Percentiles rank a stretch among this genome's conserved stretches.
Evolutionary conservation across 2,329 filamentous ascomycete species (phyloP).

Genomic region (Penicillium concentricum): DNA sequence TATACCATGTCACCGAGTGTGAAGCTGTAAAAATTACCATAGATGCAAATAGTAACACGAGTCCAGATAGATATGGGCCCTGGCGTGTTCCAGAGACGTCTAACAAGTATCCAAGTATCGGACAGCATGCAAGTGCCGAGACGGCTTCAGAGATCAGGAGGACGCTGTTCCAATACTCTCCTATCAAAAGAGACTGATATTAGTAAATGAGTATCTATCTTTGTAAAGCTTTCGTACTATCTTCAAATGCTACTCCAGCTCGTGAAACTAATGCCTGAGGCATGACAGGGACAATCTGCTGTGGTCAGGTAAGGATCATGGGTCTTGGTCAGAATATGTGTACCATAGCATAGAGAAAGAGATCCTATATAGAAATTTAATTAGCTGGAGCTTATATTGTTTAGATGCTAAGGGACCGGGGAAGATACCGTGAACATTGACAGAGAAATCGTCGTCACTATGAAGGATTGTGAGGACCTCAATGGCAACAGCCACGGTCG

Average conservation of each 20-base stretch:
- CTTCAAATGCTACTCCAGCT: conserved; percentile 13
- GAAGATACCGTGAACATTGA: conserved; percentile 16
- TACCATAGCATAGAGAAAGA: conserved; percentile 22
- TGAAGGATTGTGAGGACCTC: conserved; percentile 59
- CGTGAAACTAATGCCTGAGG: conserved; percentile 15
- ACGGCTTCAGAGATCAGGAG: conserved; percentile 18
- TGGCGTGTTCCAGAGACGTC: conserved; percentile 42
- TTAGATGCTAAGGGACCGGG: neutral
- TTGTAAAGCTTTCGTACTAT: conserved; percentile 4
- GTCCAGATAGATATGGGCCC: conserved; percentile 56
- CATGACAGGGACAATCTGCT: conserved; percentile 20
- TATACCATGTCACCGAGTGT: conserved; percentile 47
- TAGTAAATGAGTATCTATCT: neutral
- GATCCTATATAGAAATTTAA: conserved; percentile 2
- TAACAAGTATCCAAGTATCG: conserved; percentile 18
- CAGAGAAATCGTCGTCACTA: conserved; percentile 51
- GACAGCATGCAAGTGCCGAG: conserved; percentile 15
- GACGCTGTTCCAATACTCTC: conserved; percentile 22
- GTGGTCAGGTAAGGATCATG: neutral
- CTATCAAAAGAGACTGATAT: neutral
- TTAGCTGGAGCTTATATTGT: neutral
- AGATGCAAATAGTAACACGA: conserved; percentile 51
- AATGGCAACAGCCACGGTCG: conserved; percentile 40
- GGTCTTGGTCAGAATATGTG: neutral
- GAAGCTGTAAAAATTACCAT: conserved; percentile 56